Evolutionary conservation across 2,329 filamentous ascomycete genomes (phyloP), one percentile per base, ranked within the genome.

Genomic region (Escovopsis sp.): DNA sequence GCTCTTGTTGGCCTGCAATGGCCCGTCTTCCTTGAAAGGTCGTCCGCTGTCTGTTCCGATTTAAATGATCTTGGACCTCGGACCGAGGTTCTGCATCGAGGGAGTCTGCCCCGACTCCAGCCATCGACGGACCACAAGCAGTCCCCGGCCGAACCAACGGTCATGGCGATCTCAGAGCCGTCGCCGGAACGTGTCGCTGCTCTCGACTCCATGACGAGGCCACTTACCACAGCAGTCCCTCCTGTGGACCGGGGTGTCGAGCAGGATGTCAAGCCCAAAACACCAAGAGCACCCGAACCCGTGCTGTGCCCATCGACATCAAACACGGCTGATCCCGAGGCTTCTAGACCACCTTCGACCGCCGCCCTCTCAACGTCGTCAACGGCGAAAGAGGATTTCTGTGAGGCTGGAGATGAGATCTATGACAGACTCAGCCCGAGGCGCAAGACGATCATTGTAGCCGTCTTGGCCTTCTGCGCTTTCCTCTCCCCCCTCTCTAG

Each of bases 401-500:
- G 37, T 7, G 53, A 56, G 34, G 46, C 36, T 3, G 54, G 46
- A 11, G 70, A 75, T 46, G 62, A 64, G 35, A 53, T 72, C n/a
- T 88, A 86, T 58, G 66, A 77, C 46, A 66, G 67, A 14, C 67
- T 86, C 41, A 67, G 76, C 0, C 55, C 57, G 4, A 57, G 60
- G 13, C 69, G 76, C 28, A 90, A 88, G 54, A 50, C 65, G 3
- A 48, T 74, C 41, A 80, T 88, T 35, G 76, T 85, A 13, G 60
- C 63, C 9, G 66, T 86, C 5, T 57, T 87, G 35, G 77, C 79
- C 1, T 82, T 78, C 49, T 85, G 79, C 56, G 74, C 77, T 18
- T 84, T 88, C 43, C 61, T 88, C 31, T 76, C 82, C 1, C 83
- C 83, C 0, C 70, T 84, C 17, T 79, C 75, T 11, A 82, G 75